A percentile compares a stretch with the other conserved stretches of the same genome.
Conservation (phyloP, 1,284 basidiomycete species). For the Microbotryum violaceum region DNA sequence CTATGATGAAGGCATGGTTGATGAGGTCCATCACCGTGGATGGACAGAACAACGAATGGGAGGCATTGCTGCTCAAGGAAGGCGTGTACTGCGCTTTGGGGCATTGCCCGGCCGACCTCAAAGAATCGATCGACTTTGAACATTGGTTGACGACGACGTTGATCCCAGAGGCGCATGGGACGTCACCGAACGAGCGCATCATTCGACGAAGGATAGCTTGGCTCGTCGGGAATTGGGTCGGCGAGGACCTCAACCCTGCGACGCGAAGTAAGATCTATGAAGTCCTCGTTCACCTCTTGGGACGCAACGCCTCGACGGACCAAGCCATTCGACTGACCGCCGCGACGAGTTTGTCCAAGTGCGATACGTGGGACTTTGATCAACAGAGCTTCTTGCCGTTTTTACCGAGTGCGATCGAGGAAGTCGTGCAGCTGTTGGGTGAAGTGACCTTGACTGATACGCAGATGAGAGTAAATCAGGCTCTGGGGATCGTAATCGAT, state of each 20-base stretch:
- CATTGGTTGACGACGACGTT: slow-evolving; percentile 24
- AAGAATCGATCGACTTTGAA: slow-evolving; percentile 18
- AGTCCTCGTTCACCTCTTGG: slow-evolving; percentile 33
- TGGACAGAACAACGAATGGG: background rate
- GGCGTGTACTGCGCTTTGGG: slow-evolving; percentile 35
- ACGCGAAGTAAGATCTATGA: slow-evolving; percentile 26
- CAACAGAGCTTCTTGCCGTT: slow-evolving; percentile 27
- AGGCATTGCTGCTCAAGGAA: slow-evolving; percentile 31
- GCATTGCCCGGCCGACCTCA: slow-evolving; percentile 20
- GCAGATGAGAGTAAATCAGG: slow-evolving; percentile 27
- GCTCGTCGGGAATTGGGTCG: slow-evolving; percentile 33
- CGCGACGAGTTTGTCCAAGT: slow-evolving; percentile 26
- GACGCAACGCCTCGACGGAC: slow-evolving; percentile 29
- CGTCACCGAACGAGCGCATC: slow-evolving; percentile 24
- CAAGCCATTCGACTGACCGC: slow-evolving; percentile 34
- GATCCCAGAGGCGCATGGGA: slow-evolving; percentile 19
- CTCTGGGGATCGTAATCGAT: slow-evolving; percentile 31
- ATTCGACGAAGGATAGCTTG: slow-evolving; percentile 34
- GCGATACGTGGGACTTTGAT: slow-evolving; percentile 34
- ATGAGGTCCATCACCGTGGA: too few species aligned
- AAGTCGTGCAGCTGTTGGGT: slow-evolving; percentile 28
- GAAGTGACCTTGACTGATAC: slow-evolving; percentile 29
- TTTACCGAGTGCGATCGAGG: slow-evolving; percentile 23
- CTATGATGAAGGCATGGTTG: background rate
- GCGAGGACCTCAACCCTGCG: slow-evolving; percentile 19